phyloP scores from a whole-genome alignment of 2,329 filamentous ascomycete genomes.

The Aspergillus fischeri region DNA sequence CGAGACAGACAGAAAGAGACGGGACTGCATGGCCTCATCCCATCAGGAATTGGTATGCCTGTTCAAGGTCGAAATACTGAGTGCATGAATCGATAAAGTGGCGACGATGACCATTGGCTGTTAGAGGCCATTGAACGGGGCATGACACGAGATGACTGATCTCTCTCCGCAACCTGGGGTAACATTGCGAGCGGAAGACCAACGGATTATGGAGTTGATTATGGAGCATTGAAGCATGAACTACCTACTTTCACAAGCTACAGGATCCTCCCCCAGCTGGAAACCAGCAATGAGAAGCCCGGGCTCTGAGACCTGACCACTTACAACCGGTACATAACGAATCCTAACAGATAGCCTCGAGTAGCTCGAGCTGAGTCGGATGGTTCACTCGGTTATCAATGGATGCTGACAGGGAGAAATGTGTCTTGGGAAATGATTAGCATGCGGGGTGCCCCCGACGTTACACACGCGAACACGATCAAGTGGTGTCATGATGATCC shows the following conservation, averaged over 20 bases:
- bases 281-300: not conserved
- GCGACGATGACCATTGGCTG: not conserved
- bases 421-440: not conserved
- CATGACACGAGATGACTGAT: not conserved
- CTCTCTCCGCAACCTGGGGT: conserved; percentile 10
- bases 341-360: not conserved
- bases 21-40: not conserved
- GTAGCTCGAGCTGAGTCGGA: not conserved
- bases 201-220: not conserved
- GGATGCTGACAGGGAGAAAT: not conserved
- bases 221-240: not conserved
- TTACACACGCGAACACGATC: not conserved
- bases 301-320: not conserved
- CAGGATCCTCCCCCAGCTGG: not conserved
- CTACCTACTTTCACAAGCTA: not conserved
- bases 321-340: not conserved
- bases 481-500: not conserved
- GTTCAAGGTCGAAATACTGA: not conserved
- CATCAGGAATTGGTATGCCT: not conserved
- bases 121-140: not conserved
- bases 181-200: conserved; percentile 2
- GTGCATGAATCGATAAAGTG: not conserved
- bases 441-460: conserved; percentile 12
- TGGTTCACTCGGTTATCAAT: not conserved
- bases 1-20: not conserved